Base-by-base conservation (phyloP, 495 filamentous ascomycete genomes). In the Cenococcum geophilum region DNA sequence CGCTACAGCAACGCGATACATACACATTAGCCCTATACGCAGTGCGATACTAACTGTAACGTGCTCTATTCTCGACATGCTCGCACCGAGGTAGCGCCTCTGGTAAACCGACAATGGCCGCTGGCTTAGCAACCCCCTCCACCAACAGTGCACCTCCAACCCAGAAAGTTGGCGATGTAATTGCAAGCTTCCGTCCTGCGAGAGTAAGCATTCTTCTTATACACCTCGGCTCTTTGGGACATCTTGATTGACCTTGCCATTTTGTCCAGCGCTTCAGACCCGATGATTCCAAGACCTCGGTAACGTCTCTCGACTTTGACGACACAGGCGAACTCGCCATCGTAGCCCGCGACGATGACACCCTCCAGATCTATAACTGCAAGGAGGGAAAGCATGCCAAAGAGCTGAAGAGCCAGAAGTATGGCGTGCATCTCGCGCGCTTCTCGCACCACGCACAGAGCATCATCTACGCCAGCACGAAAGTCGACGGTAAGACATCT, bases 381-480 rank as follows among this genome's bases (percentile, higher is more conserved):
- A 89, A 88, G 62, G 91, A 93, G 53, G 93, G 93, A 5, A 89
- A 88, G 57, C 84, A 87, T 59, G 85, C 86, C 25, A 97, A 97
- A 72, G 83, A 84, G 36, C 79, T 95, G 23, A 84, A 91, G 52
- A 84, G 88, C 71, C 87, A 96, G 71, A 99, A 99, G 71, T 99
- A 97, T 63, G 93, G 93, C 37, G 91, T 87, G 9, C 91, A 95
- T 66, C 83, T 96, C 35, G 93, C 93, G 5, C 86, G 91, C 68
- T 99, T 97, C 75, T 95, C 91, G 1, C 93, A 97, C 64, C 86
- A 91, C 62, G 83, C 86, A 57, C 86, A 85, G 10, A 87, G 86
- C 73, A 87, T 99, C 60, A 87, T 97, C 34, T 96, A 99, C 70
- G 90, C 95, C 42, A 93, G 89, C 71, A 97, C 93, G 4, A 96